Base-by-base conservation (phyloP, 495 filamentous ascomycete genomes). In the Xylaria bambusicola region DNA sequence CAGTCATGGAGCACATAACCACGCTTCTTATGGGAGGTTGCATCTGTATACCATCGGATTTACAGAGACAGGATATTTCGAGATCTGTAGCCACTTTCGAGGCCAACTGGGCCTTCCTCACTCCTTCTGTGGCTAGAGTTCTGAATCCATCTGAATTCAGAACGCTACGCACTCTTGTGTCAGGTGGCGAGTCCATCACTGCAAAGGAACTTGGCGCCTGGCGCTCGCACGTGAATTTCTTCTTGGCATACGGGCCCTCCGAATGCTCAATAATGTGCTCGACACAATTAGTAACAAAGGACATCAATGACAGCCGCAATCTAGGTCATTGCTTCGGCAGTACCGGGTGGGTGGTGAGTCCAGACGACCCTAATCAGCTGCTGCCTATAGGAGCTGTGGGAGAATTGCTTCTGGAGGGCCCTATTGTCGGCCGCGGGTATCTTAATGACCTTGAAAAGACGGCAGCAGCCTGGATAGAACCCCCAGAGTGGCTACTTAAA, bases 1-100 rank as follows among this genome's bases (percentile, higher is more conserved):
- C 76, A 35, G 65, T 85, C 6, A 41, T 77, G 3, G 83, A 86
- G 15, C 80, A 81, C 9, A 72, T 84, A 24, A 76, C 79, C 17
- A 77, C 78, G 0, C 64, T 88, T 7, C 79, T 80, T 3, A n/a
- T 29, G 27, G 70, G 70, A 6, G 67, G 44, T 21, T 62, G 56
- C 24, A 44, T 71, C 9, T 73, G 70, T 23, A 57, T 72, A 18
- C 63, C 68, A 13, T 60, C 59, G 1, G 58, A 61, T n/a, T 18
- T 29, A 1, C n/a, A 55, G 17, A 47, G 15, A 23, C 29, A 61
- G 1, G 33, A 48, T 20, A 35, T 61, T 10, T 40, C 20, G 5
- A 12, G 27, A 3, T 51, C 41, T 2, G 29, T 55, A 6, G 15
- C 21, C 15, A 23, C 17, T n/a, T 52, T 53, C 12, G 13, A 40